phyloP scores from a whole-genome alignment of 306 rosid species.

The Vigna mungo region DNA sequence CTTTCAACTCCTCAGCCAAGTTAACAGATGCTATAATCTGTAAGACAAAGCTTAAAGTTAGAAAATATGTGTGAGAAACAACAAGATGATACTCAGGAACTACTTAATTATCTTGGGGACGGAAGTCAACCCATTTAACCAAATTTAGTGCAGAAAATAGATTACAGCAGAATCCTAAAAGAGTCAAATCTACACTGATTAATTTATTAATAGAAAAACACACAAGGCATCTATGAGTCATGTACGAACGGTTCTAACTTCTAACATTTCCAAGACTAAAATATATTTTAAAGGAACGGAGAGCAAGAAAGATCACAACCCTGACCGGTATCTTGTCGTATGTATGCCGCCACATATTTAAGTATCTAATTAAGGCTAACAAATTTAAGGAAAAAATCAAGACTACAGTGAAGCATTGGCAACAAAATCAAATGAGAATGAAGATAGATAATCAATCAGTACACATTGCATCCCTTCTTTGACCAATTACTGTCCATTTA shows the following conservation, averaged over 20 bases:
- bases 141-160: neutral
- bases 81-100: neutral
- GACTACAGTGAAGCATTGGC: neutral
- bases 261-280: neutral
- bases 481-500: too few relatives aligned
- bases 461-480: too few relatives aligned
- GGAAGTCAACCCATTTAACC: neutral
- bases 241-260: neutral
- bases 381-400: neutral
- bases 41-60: conserved; percentile 42
- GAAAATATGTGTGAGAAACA: conserved; percentile 12
- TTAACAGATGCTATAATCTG: conserved; percentile 80
- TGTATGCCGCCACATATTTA: neutral
- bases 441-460: conserved; percentile 12
- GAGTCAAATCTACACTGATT: neutral
- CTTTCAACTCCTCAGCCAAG: conserved; percentile 75
- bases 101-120: neutral
- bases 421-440: neutral
- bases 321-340: neutral
- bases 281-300: neutral
- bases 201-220: neutral
- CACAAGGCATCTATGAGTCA: neutral
- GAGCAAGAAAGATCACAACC: neutral
- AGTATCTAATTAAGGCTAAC: neutral
- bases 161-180: neutral